phyloP scores from a whole-genome alignment of 768 basidiomycete species.

The Tricholomella constricta region DNA sequence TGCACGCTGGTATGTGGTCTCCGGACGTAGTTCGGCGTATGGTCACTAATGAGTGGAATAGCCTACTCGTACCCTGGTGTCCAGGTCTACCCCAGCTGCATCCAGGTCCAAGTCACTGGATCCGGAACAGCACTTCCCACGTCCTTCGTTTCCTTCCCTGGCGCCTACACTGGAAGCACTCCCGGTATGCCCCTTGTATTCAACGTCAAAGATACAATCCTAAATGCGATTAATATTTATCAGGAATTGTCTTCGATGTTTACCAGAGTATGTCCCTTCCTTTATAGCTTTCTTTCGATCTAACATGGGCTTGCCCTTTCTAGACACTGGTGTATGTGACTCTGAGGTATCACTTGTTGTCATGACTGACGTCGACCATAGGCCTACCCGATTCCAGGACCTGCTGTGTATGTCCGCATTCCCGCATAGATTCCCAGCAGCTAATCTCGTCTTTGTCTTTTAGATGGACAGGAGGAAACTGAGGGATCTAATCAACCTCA shows the following conservation, averaged over 20 bases:
- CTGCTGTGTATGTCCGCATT: slow-evolving; percentile 35
- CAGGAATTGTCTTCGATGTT: slow-evolving; percentile 37
- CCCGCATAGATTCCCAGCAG: neutral
- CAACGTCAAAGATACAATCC: neutral
- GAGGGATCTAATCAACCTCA: neutral
- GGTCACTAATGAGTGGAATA: slow-evolving; percentile 1
- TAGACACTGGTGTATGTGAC: slow-evolving; percentile 30
- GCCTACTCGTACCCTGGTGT: slow-evolving; percentile 44
- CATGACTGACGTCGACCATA: slow-evolving; percentile 8
- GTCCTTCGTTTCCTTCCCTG: slow-evolving; percentile 51
- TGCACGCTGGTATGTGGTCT: slow-evolving; percentile 34
- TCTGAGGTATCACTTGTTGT: neutral
- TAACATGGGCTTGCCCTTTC: slow-evolving; percentile 3
- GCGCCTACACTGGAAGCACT: slow-evolving; percentile 40
- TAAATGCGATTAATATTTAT: neutral
- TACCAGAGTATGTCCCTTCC: slow-evolving; percentile 32
- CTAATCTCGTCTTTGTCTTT: neutral
- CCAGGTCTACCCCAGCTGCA: slow-evolving; percentile 48
- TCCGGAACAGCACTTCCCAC: slow-evolving; percentile 45
- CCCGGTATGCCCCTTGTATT: slow-evolving; percentile 21
- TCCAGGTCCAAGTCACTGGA: slow-evolving; percentile 48
- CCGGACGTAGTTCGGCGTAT: neutral
- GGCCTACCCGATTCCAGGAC: slow-evolving; percentile 46
- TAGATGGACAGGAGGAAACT: slow-evolving; percentile 24
- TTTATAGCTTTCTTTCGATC: slow-evolving; percentile 2